Conservation (phyloP, 2,329 filamentous ascomycete species). For the Hypoxylon sp. region DNA sequence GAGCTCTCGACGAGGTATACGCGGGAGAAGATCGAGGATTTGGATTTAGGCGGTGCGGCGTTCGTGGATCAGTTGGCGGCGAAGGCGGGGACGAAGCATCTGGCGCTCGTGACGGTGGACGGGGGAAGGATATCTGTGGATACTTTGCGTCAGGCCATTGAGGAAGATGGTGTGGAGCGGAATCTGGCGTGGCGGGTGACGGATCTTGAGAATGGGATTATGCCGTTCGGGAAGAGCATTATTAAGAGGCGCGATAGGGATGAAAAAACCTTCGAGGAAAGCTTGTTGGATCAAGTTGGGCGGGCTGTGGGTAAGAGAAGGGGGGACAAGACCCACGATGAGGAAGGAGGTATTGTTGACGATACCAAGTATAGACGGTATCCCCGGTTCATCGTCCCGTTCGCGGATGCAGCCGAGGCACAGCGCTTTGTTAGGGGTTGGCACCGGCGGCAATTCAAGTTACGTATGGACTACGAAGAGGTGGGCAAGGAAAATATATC, state of each 20-base stretch:
- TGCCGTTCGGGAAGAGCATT: conserved; percentile 53
- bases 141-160: conserved; percentile 58
- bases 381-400: conserved; percentile 68
- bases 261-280: conserved; percentile 8
- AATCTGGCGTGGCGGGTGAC: conserved; percentile 58
- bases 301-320: background rate
- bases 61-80: conserved; percentile 48
- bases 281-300: conserved; percentile 25
- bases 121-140: conserved; percentile 56
- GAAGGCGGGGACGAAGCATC: conserved; percentile 44
- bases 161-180: conserved; percentile 60
- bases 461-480: conserved; percentile 42
- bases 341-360: conserved; percentile 9
- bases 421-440: conserved; percentile 64
- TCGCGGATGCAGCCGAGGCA: conserved; percentile 69
- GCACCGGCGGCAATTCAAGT: conserved; percentile 58
- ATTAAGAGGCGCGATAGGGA: conserved; percentile 38
- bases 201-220: conserved; percentile 50
- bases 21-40: conserved; percentile 38
- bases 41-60: conserved; percentile 44
- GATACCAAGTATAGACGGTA: conserved; percentile 57
- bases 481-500: conserved; percentile 24
- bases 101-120: conserved; percentile 58
- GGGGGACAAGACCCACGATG: background rate
- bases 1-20: conserved; percentile 26